Percentiles rank a stretch among this genome's conserved stretches.
Evolutionary conservation across 345 rosid species (phyloP).

Genomic region (Gossypium rotundifolium): DNA sequence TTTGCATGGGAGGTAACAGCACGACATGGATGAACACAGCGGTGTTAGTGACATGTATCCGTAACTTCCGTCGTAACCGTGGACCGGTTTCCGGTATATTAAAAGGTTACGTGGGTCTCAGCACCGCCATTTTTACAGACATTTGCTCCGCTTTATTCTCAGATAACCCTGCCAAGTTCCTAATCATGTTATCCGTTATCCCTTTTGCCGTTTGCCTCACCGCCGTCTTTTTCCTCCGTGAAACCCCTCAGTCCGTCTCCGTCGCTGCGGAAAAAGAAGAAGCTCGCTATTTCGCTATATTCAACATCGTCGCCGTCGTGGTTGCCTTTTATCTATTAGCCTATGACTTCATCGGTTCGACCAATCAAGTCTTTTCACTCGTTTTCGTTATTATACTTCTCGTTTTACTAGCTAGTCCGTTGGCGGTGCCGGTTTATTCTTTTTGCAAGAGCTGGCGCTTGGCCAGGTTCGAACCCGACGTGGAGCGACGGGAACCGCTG

Average conservation of each 20-base stretch:
- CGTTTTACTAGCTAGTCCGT: conserved; percentile 55
- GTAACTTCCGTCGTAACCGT: conserved; percentile 79
- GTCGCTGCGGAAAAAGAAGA: conserved; percentile 52
- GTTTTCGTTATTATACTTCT: conserved; percentile 45
- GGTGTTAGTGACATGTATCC: conserved; percentile 77
- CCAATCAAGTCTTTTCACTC: conserved; percentile 28
- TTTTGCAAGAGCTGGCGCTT: conserved; percentile 30
- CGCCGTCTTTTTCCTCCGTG: conserved; percentile 78
- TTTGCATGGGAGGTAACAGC: conserved; percentile 95
- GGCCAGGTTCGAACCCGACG: conserved; percentile 20
- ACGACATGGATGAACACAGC: conserved; percentile 99
- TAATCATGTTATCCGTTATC: conserved; percentile 57
- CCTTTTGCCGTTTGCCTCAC: conserved; percentile 77
- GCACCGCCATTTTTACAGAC: conserved; percentile 95
- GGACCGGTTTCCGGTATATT: conserved; percentile 91
- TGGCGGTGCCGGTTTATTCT: conserved; percentile 47
- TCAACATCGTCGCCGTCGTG: conserved; percentile 61
- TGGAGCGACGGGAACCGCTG: conserved; percentile 52
- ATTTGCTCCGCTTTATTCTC: conserved; percentile 70
- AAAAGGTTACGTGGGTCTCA: conserved; percentile 83
- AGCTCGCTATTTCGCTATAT: conserved; percentile 44
- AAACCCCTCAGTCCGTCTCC: conserved; percentile 49
- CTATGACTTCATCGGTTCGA: conserved; percentile 51
- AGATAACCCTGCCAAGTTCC: conserved; percentile 51
- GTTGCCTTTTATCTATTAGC: conserved; percentile 69